Evolutionary conservation across 129 eudicot species (phyloP).

Genomic region (Dittrichia graveolens): DNA sequence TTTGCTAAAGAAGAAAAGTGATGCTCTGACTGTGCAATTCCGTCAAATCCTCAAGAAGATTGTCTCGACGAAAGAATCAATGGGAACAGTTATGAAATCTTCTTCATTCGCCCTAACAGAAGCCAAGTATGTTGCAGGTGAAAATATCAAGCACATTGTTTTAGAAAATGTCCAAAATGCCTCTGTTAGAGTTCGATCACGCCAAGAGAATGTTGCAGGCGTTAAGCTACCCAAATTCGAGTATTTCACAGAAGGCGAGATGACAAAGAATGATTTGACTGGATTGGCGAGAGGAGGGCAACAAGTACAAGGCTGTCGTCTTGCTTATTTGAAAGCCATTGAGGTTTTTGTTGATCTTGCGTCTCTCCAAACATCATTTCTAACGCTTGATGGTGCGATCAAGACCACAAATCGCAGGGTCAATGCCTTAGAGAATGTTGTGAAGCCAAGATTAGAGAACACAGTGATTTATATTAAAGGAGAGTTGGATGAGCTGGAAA

Average conservation of each 20-base stretch:
- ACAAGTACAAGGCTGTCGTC: conserved; percentile 71
- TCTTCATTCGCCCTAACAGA: conserved; percentile 78
- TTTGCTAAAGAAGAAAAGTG: conserved; percentile 80
- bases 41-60: conserved; percentile 75
- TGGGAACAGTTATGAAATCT: conserved; percentile 78
- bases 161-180: conserved; percentile 72
- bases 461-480: conserved; percentile 78
- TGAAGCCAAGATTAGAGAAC: conserved; percentile 78
- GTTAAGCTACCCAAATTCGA: conserved; percentile 81
- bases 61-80: conserved; percentile 72
- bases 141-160: conserved; percentile 71
- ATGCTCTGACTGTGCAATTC: conserved; percentile 81
- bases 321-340: conserved; percentile 66
- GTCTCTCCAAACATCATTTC: conserved; percentile 80
- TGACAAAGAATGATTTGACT: conserved; percentile 65
- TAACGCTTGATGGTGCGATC: conserved; percentile 86
- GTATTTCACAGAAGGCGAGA: conserved; percentile 65
- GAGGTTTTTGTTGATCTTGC: conserved; percentile 86
- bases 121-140: conserved; percentile 85
- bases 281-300: conserved; percentile 88
- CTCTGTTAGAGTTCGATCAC: conserved; percentile 70
- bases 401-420: conserved; percentile 93
- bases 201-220: conserved; percentile 74
- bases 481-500: conserved; percentile 81
- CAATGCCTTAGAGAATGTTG: conserved; percentile 83